Base-by-base conservation (phyloP, 148 eudicot genomes). In the Cornus controversa region DNA sequence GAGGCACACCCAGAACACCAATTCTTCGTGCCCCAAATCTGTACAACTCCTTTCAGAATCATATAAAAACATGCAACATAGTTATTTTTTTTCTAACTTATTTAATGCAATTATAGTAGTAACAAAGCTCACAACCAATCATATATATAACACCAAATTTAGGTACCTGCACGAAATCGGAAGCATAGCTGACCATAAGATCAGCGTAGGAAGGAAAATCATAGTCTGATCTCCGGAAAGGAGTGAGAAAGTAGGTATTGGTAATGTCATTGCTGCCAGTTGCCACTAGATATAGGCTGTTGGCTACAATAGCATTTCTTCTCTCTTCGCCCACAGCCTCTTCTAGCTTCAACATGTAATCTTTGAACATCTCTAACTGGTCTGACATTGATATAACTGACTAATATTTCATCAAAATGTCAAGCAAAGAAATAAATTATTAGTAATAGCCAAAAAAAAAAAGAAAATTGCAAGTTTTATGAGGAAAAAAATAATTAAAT, bases 261-360 rank as follows among this genome's bases (percentile, higher is more conserved):
- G 89, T 83, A 36, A 91, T 77, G 72, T 91, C 94, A 69, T 89
- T 86, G 73, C 87, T 86, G 13, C 94, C 92, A 42, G 91, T 83
- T 11, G 78, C 89, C 58, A 91, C 66, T 29, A 89, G 10, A 65
- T 72, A 83, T 20, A 91, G 15, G 78, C 89, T 79, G 24, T 83
- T 78, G 9, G 77, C 76, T 29, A 89, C 13, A 9, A 89, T 86
- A 4, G 11, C 6, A 22, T 70, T 58, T 31, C 87, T 74, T 53
- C 42, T 74, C 26, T 84, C 86, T 58, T 91, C 88, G 53, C 92
- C 94, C 24, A 84, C 88, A 5, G 72, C 71, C 16, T 70, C 81
- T 78, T 76, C 77, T 26, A 91, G 79, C 88, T 82, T 87, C 47
- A 40, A 77, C 14, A 84, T 81, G 89, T 89, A 91, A 22, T 89